Base-by-base conservation (phyloP, 2,329 filamentous ascomycete species). In the Neoascochyta sp. region DNA sequence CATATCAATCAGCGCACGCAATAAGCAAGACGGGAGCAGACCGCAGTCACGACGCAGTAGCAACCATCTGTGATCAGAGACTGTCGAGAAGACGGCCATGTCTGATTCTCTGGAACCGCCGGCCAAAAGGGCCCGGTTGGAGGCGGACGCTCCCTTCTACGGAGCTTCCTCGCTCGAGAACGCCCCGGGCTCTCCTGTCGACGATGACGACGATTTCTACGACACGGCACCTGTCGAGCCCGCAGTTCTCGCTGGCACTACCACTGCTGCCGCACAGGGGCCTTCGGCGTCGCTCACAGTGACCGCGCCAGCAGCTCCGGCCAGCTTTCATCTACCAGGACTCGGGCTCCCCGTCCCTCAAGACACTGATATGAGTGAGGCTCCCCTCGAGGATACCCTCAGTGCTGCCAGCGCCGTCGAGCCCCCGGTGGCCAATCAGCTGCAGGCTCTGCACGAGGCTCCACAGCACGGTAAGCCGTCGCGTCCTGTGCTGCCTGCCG, bases 91-190 rank as follows among this genome's bases (percentile, higher is more conserved):
- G 34, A 48, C 43, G 38, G 39, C 35, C 37, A 60, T 61, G 53
- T 51, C 57, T 44, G 54, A 62, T 51, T 50, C 51, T 43, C 40
- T 48, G 42, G 56, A 57, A 52, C 58, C 57, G 43, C 64, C 65
- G 22, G 56, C 61, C 34, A 68, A 68, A 56, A 60, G 61, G 50
- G 58, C 58, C 38, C 54, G 60, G 44, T 51, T 65, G 32, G 50
- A 57, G 33, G 42, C 49, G 41, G 65, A 68, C 41, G 59, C 50
- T 32, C 51, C 57, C 29, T 44, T 57, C 39, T 46, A 55, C 41
- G 53, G 56, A 39, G 56, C 62, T 35, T 43, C 41, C 37, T 36
- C 42, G 45, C 41, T 57, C 43, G 59, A 63, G 39, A n/a, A n/a
- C n/a, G 52, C 60, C 57, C 50, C 57, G 39, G 32, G 54, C 50